These are phyloP conservation scores for Bipolaris bicolor DNA, from an alignment of 2,329 filamentous ascomycete species.

Conservation along the genomic window DNA sequence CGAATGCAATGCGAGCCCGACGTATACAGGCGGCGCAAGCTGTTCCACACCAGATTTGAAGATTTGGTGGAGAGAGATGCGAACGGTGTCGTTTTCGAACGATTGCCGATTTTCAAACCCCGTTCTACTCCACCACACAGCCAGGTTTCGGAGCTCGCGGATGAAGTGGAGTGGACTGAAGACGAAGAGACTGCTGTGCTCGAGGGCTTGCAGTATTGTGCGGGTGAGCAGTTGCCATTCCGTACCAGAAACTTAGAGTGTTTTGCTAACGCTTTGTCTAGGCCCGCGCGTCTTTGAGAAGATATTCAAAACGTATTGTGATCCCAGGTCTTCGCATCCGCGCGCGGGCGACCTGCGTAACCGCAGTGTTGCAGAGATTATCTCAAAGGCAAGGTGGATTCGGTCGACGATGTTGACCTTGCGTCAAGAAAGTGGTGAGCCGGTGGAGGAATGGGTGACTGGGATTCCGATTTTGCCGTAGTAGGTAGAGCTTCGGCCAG, in stretches of 20 bases:
- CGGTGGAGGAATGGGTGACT: not conserved
- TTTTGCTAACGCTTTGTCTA: slow-evolving; percentile 5
- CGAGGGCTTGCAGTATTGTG: slow-evolving; percentile 33
- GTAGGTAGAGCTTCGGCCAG: not conserved
- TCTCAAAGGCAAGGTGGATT: slow-evolving; percentile 29
- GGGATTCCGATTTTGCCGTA: not conserved
- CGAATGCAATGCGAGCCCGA: slow-evolving; percentile 38
- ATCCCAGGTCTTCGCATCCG: slow-evolving; percentile 7
- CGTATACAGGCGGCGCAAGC: slow-evolving; percentile 7
- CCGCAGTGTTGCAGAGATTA: slow-evolving; percentile 41
- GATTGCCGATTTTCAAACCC: slow-evolving; percentile 46
- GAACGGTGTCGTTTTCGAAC: slow-evolving; percentile 50
- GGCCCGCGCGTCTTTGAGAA: slow-evolving; percentile 36
- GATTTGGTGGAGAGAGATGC: slow-evolving; percentile 43
- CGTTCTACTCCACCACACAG: slow-evolving; percentile 33
- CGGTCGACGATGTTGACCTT: slow-evolving; percentile 21
- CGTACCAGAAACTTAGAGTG: not conserved
- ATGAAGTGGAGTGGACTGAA: slow-evolving; percentile 38
- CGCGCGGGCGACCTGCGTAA: slow-evolving; percentile 29
- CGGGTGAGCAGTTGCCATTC: slow-evolving; percentile 26
- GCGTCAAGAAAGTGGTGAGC: slow-evolving; percentile 13
- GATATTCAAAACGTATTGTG: slow-evolving; percentile 39
- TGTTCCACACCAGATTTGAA: slow-evolving; percentile 21
- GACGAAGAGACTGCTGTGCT: slow-evolving; percentile 43
- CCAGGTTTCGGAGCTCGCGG: slow-evolving; percentile 14